phyloP scores from a whole-genome alignment of 75 land plant species.

The Pinus albicaulis region DNA sequence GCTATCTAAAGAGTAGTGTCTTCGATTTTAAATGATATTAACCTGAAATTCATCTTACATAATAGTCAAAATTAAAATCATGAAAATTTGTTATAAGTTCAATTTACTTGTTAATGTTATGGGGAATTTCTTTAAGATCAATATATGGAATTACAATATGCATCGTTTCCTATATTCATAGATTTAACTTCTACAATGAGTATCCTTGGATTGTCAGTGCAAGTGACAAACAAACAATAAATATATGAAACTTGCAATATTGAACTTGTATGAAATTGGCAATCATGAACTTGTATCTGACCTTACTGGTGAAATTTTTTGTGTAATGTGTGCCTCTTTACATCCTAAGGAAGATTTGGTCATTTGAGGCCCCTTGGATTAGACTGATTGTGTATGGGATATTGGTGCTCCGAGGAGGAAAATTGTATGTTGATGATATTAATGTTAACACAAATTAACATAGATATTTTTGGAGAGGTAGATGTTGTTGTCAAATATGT shows the following conservation, averaged over 20 bases:
- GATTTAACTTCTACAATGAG: slow-evolving; percentile 68
- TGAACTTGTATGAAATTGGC: too few relatives aligned
- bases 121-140: slow-evolving; percentile 73
- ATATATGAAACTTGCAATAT: slow-evolving; percentile 72
- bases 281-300: slow-evolving; percentile 64
- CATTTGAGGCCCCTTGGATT: slow-evolving; percentile 58
- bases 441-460: slow-evolving; percentile 61
- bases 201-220: slow-evolving; percentile 78
- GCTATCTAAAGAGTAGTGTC: too few relatives aligned
- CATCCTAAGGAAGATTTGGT: slow-evolving; percentile 62
- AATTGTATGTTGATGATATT: slow-evolving; percentile 56
- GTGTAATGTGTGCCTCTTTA: slow-evolving; percentile 78
- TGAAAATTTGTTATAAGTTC: too few relatives aligned
- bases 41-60: too few relatives aligned
- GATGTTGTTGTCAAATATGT: slow-evolving; percentile 26
- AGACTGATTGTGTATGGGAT: slow-evolving; percentile 73
- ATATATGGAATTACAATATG: slow-evolving; percentile 72
- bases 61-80: too few relatives aligned
- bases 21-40: too few relatives aligned
- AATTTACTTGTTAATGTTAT: slow-evolving; percentile 1
- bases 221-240: slow-evolving; percentile 76
- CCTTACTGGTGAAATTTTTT: slow-evolving; percentile 68
- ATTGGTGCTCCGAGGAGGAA: slow-evolving; percentile 67
- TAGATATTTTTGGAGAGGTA: slow-evolving; percentile 70
- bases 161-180: slow-evolving; percentile 61